Conservation (phyloP, 2,329 filamentous ascomycete species). For the Fusarium pininemorale region DNA sequence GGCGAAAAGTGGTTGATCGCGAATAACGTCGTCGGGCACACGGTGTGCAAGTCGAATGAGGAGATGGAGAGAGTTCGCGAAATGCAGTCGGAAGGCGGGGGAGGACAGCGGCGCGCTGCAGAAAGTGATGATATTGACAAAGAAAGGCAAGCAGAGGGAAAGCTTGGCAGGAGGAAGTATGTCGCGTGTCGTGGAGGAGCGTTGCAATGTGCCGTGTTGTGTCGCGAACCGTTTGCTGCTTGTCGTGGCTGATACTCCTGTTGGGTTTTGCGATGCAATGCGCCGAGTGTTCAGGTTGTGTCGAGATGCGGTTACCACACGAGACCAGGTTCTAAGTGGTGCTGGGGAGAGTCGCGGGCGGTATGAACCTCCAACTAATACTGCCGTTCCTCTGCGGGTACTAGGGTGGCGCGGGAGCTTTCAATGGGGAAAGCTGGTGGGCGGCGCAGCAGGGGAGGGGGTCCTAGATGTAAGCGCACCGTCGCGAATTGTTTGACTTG, state of each 20-base stretch:
- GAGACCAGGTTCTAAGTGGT: slow-evolving; percentile 42
- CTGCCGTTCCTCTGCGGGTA: slow-evolving; percentile 35
- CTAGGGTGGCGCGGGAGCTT: slow-evolving; percentile 28
- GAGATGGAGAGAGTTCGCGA: slow-evolving; percentile 12
- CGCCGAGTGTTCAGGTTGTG: slow-evolving; percentile 37
- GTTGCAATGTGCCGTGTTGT: slow-evolving; percentile 32
- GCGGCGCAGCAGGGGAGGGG: slow-evolving; percentile 36
- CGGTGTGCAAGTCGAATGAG: slow-evolving; percentile 14
- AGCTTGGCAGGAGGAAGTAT: slow-evolving; percentile 11
- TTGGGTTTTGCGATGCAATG: slow-evolving; percentile 31
- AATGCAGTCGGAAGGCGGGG: slow-evolving; percentile 39
- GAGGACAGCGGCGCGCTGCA: slow-evolving; percentile 37
- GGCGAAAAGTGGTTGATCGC: slow-evolving; percentile 18
- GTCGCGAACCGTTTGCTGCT: slow-evolving; percentile 30
- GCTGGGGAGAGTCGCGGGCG: slow-evolving; percentile 35
- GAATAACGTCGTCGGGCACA: slow-evolving; percentile 15
- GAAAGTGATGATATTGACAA: slow-evolving; percentile 17
- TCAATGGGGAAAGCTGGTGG: slow-evolving; percentile 28
- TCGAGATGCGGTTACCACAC: slow-evolving; percentile 42
- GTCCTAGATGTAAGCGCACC: slow-evolving; percentile 23
- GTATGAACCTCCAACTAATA: slow-evolving; percentile 37
- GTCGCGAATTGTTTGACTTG: slow-evolving; percentile 15
- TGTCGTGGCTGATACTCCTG: slow-evolving; percentile 24
- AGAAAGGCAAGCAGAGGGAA: slow-evolving; percentile 1
- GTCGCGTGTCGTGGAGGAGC: slow-evolving; percentile 35